Evolutionary conservation across 129 eudicot genomes (phyloP).

Genomic region (Flaveria trinervia): DNA sequence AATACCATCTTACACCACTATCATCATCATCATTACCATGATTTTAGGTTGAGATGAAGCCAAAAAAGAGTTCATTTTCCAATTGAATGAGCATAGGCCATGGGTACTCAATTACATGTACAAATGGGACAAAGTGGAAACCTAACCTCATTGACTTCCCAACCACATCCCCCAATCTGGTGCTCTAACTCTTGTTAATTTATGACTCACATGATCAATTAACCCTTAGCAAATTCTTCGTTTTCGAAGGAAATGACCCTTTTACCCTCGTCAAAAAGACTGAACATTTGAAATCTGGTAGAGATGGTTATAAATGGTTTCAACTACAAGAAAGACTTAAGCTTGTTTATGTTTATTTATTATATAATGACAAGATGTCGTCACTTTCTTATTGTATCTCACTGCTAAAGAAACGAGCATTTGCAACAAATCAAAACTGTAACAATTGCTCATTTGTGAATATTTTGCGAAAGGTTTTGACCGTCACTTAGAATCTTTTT

Average conservation of each 20-base stretch:
- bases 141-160: slow-evolving; percentile 42
- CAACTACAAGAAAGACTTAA: neutral
- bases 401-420: neutral
- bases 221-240: neutral
- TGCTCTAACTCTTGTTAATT: slow-evolving; percentile 32
- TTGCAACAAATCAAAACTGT: neutral
- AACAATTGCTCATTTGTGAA: no score
- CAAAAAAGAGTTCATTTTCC: slow-evolving; percentile 30
- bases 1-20: neutral
- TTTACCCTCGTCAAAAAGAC: neutral
- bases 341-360: neutral
- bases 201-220: slow-evolving; percentile 21
- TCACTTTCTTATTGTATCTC: neutral
- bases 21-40: neutral
- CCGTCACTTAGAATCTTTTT: neutral
- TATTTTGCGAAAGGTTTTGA: no score
- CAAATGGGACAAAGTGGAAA: slow-evolving; percentile 39
- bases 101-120: slow-evolving; percentile 46
- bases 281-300: neutral
- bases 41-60: slow-evolving; percentile 9
- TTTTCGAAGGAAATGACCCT: neutral
- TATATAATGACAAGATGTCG: neutral
- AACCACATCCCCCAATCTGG: slow-evolving; percentile 30
- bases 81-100: slow-evolving; percentile 45
- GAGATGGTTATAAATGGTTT: neutral